Evolutionary conservation across 2,329 filamentous ascomycete genomes (phyloP).

Genomic region (Penicillium expansum): DNA sequence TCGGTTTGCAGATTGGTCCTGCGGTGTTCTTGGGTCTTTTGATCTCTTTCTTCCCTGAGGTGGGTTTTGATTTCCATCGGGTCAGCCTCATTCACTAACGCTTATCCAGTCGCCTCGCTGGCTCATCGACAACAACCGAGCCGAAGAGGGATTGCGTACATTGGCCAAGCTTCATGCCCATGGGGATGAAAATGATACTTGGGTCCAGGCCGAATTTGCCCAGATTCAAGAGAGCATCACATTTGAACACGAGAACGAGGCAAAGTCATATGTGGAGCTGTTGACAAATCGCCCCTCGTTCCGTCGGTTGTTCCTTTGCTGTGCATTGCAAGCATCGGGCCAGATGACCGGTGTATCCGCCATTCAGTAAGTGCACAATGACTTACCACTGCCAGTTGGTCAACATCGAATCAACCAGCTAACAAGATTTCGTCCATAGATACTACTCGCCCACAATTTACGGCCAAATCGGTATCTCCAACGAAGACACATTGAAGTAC

Average conservation of each 20-base stretch:
- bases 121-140: conserved; percentile 69
- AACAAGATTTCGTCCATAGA: conserved; percentile 13
- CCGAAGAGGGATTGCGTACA: conserved; percentile 63
- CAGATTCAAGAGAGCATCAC: conserved; percentile 67
- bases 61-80: neutral
- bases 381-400: too few relatives aligned
- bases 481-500: conserved; percentile 66
- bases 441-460: conserved; percentile 71
- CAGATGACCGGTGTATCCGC: conserved; percentile 76
- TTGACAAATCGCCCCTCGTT: conserved; percentile 66
- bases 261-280: conserved; percentile 68
- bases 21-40: conserved; percentile 62
- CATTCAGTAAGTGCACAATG: conserved; percentile 54
- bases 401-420: neutral
- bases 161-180: conserved; percentile 69
- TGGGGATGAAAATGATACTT: conserved; percentile 63
- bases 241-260: conserved; percentile 65
- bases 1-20: conserved; percentile 70
- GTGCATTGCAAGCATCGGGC: conserved; percentile 65
- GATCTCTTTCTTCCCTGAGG: conserved; percentile 71
- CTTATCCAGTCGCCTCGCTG: conserved; percentile 57
- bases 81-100: neutral
- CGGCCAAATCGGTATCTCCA: conserved; percentile 64
- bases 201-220: conserved; percentile 69
- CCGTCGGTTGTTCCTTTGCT: conserved; percentile 68